Percentiles rank a stretch among this genome's conserved stretches.
Evolutionary conservation across 164 flowering plant genomes (phyloP).

Genomic region (Saururus chinensis): DNA sequence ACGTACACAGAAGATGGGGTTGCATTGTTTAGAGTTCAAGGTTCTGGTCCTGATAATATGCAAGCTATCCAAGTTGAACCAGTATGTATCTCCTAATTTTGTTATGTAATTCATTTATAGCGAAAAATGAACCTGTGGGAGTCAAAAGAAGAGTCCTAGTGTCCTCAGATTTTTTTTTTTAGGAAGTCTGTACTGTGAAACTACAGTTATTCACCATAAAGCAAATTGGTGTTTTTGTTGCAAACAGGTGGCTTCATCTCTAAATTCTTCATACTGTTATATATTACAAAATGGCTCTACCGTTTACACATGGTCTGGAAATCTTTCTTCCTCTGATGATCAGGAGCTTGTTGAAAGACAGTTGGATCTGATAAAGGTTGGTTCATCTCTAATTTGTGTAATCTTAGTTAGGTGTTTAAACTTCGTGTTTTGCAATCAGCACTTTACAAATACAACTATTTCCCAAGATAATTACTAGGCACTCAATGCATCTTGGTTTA

Average conservation of each 20-base stretch:
- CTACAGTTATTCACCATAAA: neutral
- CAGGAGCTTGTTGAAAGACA: slow-evolving; percentile 95
- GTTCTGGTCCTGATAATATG: slow-evolving; percentile 98
- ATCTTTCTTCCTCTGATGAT: slow-evolving; percentile 62
- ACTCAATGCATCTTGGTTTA: slow-evolving; percentile 5
- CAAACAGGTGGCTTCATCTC: slow-evolving; percentile 75
- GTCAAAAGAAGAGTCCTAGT: too few relatives aligned
- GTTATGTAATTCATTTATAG: too few relatives aligned
- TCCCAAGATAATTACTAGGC: too few relatives aligned
- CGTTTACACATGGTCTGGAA: slow-evolving; percentile 88
- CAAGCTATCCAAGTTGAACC: slow-evolving; percentile 96
- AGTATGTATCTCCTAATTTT: slow-evolving; percentile 25
- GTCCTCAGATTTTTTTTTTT: too few relatives aligned
- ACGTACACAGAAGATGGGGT: slow-evolving; percentile 76
- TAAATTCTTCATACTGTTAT: slow-evolving; percentile 93
- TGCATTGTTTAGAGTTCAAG: slow-evolving; percentile 91
- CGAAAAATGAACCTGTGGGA: neutral
- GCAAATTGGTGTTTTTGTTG: neutral
- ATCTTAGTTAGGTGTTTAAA: too few relatives aligned
- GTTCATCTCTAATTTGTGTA: slow-evolving; percentile 1
- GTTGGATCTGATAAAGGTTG: slow-evolving; percentile 86
- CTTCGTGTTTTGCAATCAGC: too few relatives aligned
- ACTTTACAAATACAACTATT: neutral
- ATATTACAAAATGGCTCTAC: slow-evolving; percentile 68
- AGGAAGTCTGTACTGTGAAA: neutral